Evolutionary conservation across 2,329 filamentous ascomycete genomes (phyloP).

Genomic region (Grosmannia penicillata): DNA sequence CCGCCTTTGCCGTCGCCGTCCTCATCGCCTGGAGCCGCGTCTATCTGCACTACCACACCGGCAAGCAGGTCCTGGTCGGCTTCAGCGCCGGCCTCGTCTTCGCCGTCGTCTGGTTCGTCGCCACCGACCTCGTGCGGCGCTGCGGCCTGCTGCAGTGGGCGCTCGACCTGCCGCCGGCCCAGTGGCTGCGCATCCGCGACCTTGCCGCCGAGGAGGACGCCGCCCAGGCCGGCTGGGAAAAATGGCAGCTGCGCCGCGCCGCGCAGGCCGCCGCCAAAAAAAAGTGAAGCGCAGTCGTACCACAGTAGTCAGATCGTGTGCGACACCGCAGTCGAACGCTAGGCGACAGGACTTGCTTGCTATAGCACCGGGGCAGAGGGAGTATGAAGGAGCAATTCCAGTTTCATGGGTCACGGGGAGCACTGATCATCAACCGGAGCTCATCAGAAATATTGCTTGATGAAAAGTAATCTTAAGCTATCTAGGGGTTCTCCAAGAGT

Average conservation of each 20-base stretch:
- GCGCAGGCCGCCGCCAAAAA: constrained; percentile 19
- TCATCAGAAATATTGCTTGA: too few species aligned
- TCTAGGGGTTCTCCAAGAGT: too few species aligned
- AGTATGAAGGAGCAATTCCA: too few species aligned
- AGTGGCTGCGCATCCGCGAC: constrained; percentile 62
- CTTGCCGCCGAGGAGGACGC: constrained; percentile 78
- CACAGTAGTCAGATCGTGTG: not conserved
- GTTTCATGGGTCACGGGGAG: too few species aligned
- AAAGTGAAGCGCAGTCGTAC: constrained; percentile 13
- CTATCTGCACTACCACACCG: constrained; percentile 88
- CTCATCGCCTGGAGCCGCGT: constrained; percentile 69
- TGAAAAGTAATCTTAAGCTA: too few species aligned
- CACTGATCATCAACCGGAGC: too few species aligned
- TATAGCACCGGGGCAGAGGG: too few species aligned
- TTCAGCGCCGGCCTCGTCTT: constrained; percentile 53
- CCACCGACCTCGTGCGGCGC: constrained; percentile 51
- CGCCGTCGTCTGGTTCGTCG: constrained; percentile 64
- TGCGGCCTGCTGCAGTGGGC: constrained; percentile 58
- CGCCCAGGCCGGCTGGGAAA: constrained; percentile 83
- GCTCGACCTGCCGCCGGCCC: constrained; percentile 49
- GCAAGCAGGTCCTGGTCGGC: constrained; percentile 74
- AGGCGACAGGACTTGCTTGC: too few species aligned
- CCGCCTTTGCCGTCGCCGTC: constrained; percentile 45
- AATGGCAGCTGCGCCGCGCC: constrained; percentile 52
- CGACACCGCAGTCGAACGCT: too few species aligned